Conservation (phyloP, 768 basidiomycete genomes). For the Trametes sanguinea region DNA sequence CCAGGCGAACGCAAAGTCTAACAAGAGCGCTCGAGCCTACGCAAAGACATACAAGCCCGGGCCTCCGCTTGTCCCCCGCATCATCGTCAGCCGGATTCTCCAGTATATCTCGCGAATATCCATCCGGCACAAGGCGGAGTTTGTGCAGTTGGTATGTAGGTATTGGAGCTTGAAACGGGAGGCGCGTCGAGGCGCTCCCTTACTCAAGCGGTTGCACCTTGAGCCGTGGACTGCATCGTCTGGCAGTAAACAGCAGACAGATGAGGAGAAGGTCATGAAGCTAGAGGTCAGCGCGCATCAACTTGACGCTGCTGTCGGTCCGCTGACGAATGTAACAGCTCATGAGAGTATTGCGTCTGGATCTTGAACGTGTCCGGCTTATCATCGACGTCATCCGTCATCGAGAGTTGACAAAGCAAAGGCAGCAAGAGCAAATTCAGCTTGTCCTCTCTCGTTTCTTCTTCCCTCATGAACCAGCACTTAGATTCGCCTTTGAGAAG, state of each 20-base stretch:
- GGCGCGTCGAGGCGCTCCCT: conserved; percentile 87
- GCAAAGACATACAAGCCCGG: conserved; percentile 91
- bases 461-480: conserved; percentile 61
- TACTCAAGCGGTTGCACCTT: conserved; percentile 89
- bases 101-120: conserved; percentile 71
- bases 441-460: conserved; percentile 62
- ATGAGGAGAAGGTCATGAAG: conserved; percentile 81
- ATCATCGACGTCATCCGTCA: conserved; percentile 69
- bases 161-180: conserved; percentile 99
- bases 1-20: conserved; percentile 34
- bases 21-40: conserved; percentile 87
- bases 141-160: conserved; percentile 75
- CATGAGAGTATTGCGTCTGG: conserved; percentile 66
- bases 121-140: conserved; percentile 75
- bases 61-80: conserved; percentile 86
- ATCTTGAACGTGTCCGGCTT: conserved; percentile 72
- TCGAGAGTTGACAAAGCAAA: conserved; percentile 81
- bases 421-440: conserved; percentile 66
- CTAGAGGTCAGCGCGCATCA: conserved; percentile 60
- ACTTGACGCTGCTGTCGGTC: neutral
- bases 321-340: conserved; percentile 42
- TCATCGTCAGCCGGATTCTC: conserved; percentile 79
- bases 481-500: conserved; percentile 68
- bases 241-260: conserved; percentile 62
- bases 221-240: conserved; percentile 95